Base-by-base conservation (phyloP, 73 alveolate species). In the Paramecium biaurelia region DNA sequence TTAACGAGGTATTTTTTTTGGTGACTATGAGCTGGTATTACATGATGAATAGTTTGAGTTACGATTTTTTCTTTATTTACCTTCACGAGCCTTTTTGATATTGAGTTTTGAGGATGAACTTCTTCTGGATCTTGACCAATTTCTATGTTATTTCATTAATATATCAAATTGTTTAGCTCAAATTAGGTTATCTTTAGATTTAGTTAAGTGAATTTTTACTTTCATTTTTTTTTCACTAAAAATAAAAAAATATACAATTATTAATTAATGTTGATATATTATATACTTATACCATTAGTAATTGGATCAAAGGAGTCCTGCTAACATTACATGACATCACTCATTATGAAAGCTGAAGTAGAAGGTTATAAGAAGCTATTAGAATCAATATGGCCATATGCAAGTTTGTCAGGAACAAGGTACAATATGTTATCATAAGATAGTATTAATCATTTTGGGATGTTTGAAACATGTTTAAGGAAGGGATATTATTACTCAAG, bases 401-500 rank as follows among this genome's bases (percentile, higher is more conserved):
- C 18, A 14, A 26, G 57, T 26, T 70, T 70, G 14, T 70, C 86
- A 32, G 86, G 86, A 30, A 70, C n/a, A 7, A 37, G 86, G 86
- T 70, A 70, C 15, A 5, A 11, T 63, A 1, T 34, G 12, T 4
- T 30, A 34, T 70, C 6, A 30, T 28, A 11, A 34, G 21, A 23
- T 70, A 70, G 86, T 34, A 37, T 34, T 0, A 37, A 32, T 14
- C 28, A 76, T 41, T 76, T 38, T 18, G 89, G 89, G 5, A 21
- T 42, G 42, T 76, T 28, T 41, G 89, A 76, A 42, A 15, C 67
- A 1, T 76, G 89, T 30, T 42, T 76, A 35, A 76, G 89, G 21
- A 76, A 42, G 3, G 53, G 53, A 20, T 45, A n/a, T 23, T 76
- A 20, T 38, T 76, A 76, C 15, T 23, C 72, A 14, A 34, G 70